A percentile compares a stretch with the other conserved stretches of the same genome.
Evolutionary conservation across 2,329 filamentous ascomycete species (phyloP).

Genomic region (Immersiporthe knoxdaviesiana): DNA sequence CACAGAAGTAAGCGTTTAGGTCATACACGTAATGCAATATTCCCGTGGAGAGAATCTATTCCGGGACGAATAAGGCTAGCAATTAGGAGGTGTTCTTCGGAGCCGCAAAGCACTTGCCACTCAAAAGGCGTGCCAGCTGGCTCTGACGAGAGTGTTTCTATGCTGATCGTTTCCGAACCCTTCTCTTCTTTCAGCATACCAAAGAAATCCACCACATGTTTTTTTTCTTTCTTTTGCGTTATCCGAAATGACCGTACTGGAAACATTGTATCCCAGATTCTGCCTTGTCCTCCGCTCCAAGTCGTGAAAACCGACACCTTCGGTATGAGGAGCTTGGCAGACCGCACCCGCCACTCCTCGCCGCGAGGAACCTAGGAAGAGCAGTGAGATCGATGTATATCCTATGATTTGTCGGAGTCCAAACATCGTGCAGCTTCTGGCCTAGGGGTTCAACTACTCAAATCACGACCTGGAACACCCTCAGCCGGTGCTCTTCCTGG

Average conservation of each 20-base stretch:
- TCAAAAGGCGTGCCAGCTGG: neutral
- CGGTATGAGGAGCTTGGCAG: neutral
- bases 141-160: neutral
- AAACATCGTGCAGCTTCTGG: neutral
- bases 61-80: neutral
- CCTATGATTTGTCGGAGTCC: neutral
- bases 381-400: neutral
- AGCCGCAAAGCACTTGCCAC: neutral
- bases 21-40: too few relatives aligned
- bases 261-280: too few relatives aligned
- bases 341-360: neutral
- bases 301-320: neutral
- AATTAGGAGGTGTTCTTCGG: neutral
- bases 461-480: neutral
- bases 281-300: too few relatives aligned
- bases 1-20: too few relatives aligned
- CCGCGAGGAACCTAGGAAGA: neutral
- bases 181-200: neutral
- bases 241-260: too few relatives aligned
- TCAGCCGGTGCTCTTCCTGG: neutral
- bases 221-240: too few relatives aligned
- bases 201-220: neutral
- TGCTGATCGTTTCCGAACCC: neutral
- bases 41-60: neutral
- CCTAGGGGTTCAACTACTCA: neutral